Evolutionary conservation across 306 rosid species (phyloP).

Genomic region (Vicia faba): DNA sequence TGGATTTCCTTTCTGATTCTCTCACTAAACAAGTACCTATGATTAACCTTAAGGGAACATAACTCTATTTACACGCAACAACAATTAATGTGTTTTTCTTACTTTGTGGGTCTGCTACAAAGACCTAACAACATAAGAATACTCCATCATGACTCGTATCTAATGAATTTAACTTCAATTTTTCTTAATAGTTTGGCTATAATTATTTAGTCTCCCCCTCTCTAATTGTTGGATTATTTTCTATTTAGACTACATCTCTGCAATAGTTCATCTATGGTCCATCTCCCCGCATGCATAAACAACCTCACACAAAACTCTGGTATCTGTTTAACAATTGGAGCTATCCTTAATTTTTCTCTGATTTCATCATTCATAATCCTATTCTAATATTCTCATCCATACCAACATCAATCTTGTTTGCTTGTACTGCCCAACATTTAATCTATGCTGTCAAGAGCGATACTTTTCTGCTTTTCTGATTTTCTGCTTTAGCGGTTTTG

Average conservation of each 20-base stretch:
- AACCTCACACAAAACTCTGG: background rate
- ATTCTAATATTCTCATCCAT: background rate
- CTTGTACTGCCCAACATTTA: background rate
- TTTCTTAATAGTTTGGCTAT: background rate
- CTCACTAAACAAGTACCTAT: slow-evolving; percentile 3
- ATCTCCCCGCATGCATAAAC: background rate
- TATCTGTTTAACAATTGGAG: background rate
- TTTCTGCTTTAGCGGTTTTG: background rate
- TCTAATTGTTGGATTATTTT: slow-evolving; percentile 4
- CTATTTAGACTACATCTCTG: background rate
- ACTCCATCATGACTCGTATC: background rate
- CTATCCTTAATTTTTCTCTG: background rate
- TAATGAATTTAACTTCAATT: slow-evolving; percentile 9
- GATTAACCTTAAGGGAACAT: slow-evolving; percentile 14
- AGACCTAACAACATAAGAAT: background rate
- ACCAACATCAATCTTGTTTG: background rate
- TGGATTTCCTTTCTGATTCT: slow-evolving; percentile 34
- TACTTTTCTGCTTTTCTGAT: background rate
- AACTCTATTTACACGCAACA: slow-evolving; percentile 5
- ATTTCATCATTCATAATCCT: background rate
- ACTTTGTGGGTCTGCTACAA: background rate
- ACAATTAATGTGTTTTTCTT: background rate
- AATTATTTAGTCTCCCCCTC: background rate
- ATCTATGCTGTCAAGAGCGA: background rate
- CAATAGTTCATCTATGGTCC: background rate